Percentiles rank a stretch among this genome's conserved stretches.
phyloP scores from a whole-genome alignment of 139 green algal species.

The Chlamydomonas applanata region DNA sequence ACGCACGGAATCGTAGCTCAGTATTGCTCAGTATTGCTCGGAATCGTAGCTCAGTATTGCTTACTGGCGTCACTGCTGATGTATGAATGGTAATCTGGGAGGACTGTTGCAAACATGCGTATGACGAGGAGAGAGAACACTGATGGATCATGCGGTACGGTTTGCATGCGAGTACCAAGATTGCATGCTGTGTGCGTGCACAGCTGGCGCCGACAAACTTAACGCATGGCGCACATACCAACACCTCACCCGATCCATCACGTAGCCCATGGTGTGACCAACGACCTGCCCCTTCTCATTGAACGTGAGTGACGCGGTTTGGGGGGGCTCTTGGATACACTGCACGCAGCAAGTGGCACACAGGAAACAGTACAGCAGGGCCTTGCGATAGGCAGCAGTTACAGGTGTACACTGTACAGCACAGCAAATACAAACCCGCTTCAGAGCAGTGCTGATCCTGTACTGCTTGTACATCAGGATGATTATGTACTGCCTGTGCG shows the following conservation, averaged over 20 bases:
- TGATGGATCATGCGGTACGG: neutral
- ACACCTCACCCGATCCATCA: slow-evolving; percentile 47
- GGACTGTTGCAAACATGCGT: neutral
- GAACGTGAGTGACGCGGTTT: slow-evolving; percentile 47
- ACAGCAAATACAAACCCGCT: no score
- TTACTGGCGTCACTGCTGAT: no score
- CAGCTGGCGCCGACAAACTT: no score
- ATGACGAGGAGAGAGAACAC: neutral
- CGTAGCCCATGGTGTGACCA: slow-evolving; percentile 43
- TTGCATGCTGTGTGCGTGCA: neutral
- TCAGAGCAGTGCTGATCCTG: no score
- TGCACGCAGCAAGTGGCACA: neutral
- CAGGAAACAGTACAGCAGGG: neutral
- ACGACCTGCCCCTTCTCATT: slow-evolving; percentile 44
- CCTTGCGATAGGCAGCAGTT: neutral
- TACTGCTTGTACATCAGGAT: no score
- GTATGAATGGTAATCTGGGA: no score
- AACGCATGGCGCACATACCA: no score
- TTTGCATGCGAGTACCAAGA: neutral
- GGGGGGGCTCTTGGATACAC: slow-evolving; percentile 31
- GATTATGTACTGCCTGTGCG: no score
- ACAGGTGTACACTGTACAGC: no score
- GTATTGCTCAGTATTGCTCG: no score
- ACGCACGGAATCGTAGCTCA: no score
- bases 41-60: no score